A percentile compares a stretch with the other conserved stretches of the same genome.
Evolutionary conservation across 2,329 filamentous ascomycete genomes (phyloP).

Genomic region (Fusarium virguliforme): DNA sequence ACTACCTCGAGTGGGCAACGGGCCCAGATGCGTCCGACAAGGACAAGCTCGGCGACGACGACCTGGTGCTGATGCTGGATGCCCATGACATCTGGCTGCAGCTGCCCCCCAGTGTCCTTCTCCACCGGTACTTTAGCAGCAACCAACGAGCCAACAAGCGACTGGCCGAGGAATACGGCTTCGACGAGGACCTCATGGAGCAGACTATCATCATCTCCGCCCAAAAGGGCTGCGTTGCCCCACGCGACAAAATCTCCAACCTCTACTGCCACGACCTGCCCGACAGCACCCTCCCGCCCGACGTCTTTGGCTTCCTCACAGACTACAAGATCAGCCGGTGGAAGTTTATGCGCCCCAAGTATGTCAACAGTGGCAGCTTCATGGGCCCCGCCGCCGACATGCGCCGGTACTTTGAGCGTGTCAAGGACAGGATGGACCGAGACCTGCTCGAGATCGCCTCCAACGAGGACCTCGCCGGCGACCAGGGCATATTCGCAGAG

Average conservation of each 20-base stretch:
- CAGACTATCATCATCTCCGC: constrained; percentile 49
- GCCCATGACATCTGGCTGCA: constrained; percentile 55
- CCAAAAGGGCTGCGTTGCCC: constrained; percentile 49
- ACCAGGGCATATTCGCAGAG: constrained; percentile 55
- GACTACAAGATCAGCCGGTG: constrained; percentile 38
- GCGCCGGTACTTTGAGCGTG: constrained; percentile 48
- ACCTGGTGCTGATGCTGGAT: constrained; percentile 52
- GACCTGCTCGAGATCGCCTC: constrained; percentile 35
- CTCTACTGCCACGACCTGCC: constrained; percentile 48
- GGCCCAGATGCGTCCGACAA: constrained; percentile 28
- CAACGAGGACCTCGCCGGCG: constrained; percentile 45
- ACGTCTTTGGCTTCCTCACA: constrained; percentile 47
- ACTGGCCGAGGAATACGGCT: constrained; percentile 39
- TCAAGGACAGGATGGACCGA: constrained; percentile 49
- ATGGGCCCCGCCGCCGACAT: constrained; percentile 53
- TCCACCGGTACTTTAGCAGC: constrained; percentile 48
- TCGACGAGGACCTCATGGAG: constrained; percentile 40
- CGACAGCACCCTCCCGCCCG: constrained; percentile 43
- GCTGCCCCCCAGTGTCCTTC: constrained; percentile 51
- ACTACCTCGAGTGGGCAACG: constrained; percentile 49
- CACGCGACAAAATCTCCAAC: constrained; percentile 45
- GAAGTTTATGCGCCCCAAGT: constrained; percentile 50
- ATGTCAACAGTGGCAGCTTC: constrained; percentile 53
- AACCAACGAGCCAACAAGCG: constrained; percentile 46
- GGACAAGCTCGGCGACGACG: constrained; percentile 47